phyloP scores from a whole-genome alignment of 768 basidiomycete species.

The Amanita rubescens region DNA sequence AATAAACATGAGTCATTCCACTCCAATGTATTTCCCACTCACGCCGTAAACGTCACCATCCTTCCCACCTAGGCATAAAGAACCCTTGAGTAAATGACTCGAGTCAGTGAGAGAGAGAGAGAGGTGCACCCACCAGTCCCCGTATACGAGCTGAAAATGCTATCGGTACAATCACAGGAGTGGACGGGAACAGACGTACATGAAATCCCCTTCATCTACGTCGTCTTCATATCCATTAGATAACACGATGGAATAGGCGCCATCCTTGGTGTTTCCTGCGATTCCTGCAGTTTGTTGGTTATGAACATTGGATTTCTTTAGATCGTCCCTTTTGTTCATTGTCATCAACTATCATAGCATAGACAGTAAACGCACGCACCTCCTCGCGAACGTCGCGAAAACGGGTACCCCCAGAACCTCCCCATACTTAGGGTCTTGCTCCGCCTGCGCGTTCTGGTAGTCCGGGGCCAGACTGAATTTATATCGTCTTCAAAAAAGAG shows the following conservation, averaged over 20 bases:
- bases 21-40: neutral
- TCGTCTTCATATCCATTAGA: constrained; percentile 37
- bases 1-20: neutral
- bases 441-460: neutral
- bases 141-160: constrained; percentile 26
- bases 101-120: too few relatives aligned
- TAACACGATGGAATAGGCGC: constrained; percentile 34
- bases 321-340: constrained; percentile 18
- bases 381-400: neutral
- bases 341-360: neutral
- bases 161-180: neutral
- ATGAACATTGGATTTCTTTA: constrained; percentile 22
- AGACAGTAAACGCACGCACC: neutral
- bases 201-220: constrained; percentile 28
- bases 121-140: constrained; percentile 27
- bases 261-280: constrained; percentile 18
- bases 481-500: neutral
- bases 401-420: neutral
- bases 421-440: neutral
- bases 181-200: constrained; percentile 22
- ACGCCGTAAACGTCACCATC: constrained; percentile 8
- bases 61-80: neutral
- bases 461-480: neutral
- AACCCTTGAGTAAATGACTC: neutral
- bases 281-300: constrained; percentile 26